Evolutionary conservation across 441 rosid species (phyloP), one percentile per base, ranked within the genome.

Genomic region (Theobroma grandiflorum): DNA sequence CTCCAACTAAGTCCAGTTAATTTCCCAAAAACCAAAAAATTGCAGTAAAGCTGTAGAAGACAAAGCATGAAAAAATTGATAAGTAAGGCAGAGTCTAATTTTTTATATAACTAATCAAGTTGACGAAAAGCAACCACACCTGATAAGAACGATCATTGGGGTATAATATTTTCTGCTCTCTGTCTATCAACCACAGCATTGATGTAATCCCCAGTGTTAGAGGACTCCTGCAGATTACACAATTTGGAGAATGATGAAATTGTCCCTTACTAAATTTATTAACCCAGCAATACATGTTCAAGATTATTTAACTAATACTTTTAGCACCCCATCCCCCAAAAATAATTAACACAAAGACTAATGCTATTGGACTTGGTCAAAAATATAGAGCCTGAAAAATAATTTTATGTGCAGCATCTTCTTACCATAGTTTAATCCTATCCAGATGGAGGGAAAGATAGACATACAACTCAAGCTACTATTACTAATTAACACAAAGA

Each of bases 101-200:
- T 45, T 77, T 53, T 49, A 66, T 40, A 66, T 57, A 72, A 76
- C 38, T 40, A 66, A 78, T 72, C 73, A 81, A 69, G 67, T 38
- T 58, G 50, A 64, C 7, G 63, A 78, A 78, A 80, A 81, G 72
- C 71, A 80, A 74, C 50, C 76, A 72, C 79, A 84, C 92, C 89
- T 89, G 92, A 82, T 87, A 82, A 62, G 93, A 82, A 68, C 88
- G 88, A 72, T 89, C 93, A 76, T 87, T 88, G 22, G 93, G 93
- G 85, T 84, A 90, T 70, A 90, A 76, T 89, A 75, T 85, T 88
- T 80, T 89, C 92, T 43, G 91, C 89, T 61, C 78, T 84, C 82
- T 86, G 90, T 78, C 90, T 80, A 73, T 85, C 82, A 73, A 86
- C 90, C 78, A 89, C 91, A 63, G 91, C 90, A 80, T 85, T 82